phyloP scores from a whole-genome alignment of 2,329 filamentous ascomycete genomes.

The Xylaria multiplex region DNA sequence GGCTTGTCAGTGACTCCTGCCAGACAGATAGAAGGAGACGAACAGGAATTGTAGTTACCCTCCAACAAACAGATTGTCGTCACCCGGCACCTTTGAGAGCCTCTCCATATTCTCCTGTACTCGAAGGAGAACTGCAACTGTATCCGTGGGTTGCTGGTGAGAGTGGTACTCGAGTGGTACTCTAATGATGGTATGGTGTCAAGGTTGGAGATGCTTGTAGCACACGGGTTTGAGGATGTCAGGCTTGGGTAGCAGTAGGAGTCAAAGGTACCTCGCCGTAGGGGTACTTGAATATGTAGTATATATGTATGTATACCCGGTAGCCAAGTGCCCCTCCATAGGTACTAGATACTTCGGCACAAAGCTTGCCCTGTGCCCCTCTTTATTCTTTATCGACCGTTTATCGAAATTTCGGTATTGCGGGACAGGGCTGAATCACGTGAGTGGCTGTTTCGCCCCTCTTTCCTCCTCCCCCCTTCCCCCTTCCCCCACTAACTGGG shows the following conservation, averaged over 20 bases:
- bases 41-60: slow-evolving; percentile 63
- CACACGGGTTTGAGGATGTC: neutral
- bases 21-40: neutral
- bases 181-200: neutral
- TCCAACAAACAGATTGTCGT: slow-evolving; percentile 79
- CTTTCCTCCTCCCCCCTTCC: neutral
- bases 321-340: neutral
- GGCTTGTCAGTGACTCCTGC: slow-evolving; percentile 17
- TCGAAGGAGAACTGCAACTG: neutral
- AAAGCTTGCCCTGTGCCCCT: slow-evolving; percentile 12
- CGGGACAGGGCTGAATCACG: slow-evolving; percentile 39
- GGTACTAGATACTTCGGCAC: slow-evolving; percentile 16
- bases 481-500: slow-evolving; percentile 14
- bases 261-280: too few species aligned
- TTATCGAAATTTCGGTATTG: slow-evolving; percentile 9
- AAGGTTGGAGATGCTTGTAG: neutral
- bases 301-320: neutral
- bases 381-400: slow-evolving; percentile 16
- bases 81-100: slow-evolving; percentile 74
- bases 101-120: slow-evolving; percentile 61
- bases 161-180: neutral
- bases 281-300: neutral
- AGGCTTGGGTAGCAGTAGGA: neutral
- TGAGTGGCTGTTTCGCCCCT: slow-evolving; percentile 17
- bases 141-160: neutral